These are phyloP conservation scores for Trametes punicea DNA, from an alignment of 768 basidiomycete genomes.

Conservation along the genomic window DNA sequence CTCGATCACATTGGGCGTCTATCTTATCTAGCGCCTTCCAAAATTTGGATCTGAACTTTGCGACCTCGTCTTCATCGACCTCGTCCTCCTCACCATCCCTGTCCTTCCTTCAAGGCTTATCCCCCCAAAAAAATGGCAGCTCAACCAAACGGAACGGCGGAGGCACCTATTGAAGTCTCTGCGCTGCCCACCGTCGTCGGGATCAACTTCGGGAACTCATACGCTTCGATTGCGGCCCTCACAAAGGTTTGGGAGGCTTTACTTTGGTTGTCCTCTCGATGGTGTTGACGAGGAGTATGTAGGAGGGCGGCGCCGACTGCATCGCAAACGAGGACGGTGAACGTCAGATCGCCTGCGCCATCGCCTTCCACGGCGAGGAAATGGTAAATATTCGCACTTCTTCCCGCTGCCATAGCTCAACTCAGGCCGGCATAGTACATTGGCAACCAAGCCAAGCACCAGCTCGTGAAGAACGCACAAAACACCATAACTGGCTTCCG, in stretches of 20 bases:
- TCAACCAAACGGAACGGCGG: conserved; percentile 51
- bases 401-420: too few species aligned
- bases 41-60: neutral
- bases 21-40: conserved; percentile 8
- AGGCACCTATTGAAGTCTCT: conserved; percentile 36
- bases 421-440: conserved; percentile 69
- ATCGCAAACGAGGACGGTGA: conserved; percentile 99
- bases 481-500: conserved; percentile 97
- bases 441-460: conserved; percentile 90
- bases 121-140: conserved; percentile 34
- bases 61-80: too few species aligned
- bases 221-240: conserved; percentile 92
- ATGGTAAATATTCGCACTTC: conserved; percentile 52
- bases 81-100: neutral
- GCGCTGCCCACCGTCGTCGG: conserved; percentile 67
- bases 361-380: conserved; percentile 90
- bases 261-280: neutral
- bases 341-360: conserved; percentile 92
- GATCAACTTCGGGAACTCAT: conserved; percentile 95
- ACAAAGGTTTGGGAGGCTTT: conserved; percentile 63
- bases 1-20: conserved; percentile 3
- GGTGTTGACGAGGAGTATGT: neutral
- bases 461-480: conserved; percentile 90
- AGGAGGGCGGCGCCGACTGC: conserved; percentile 92
- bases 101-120: neutral